Evolutionary conservation across 2,329 filamentous ascomycete species (phyloP), one percentile per base, ranked within the genome.

Genomic region (Ophiostoma ips): DNA sequence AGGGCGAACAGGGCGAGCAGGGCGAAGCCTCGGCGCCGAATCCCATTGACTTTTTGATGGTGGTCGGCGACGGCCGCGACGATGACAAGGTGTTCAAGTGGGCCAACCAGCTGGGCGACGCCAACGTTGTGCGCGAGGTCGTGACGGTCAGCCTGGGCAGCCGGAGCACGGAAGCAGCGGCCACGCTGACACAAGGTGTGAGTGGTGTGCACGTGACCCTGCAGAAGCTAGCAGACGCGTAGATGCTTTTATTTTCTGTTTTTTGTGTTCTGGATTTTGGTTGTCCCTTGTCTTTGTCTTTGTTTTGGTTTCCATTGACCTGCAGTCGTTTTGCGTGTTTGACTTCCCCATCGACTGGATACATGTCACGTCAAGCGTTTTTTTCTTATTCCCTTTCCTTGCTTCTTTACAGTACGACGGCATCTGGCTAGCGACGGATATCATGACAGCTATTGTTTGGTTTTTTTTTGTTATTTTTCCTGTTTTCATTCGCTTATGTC

Each of bases 11-110:
- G 57, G 1, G 53, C 62, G 0, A 60, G 66, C 21, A 37, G 2
- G 28, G 13, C 37, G 21, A 12, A 34, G 15, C n/a, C 37, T 61
- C 54, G 61, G 58, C 28, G 8, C 28, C 38, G 5, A 9, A 3
- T n/a, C 62, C 72, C 0, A 76, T 87, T 1, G 87, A 95, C 62
- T 96, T 95, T 64, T 66, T 96, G 51, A 79, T 95, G 68, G 85
- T 95, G 7, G 78, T 89, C 33, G 90, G 90, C 35, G 89, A 95
- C 60, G 87, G 89, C 38, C 81, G 90, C 31, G 90, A 95, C 58
- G 92, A 96, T 57, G 90, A 96, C 62, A 84, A 87, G 58, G 84
- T 95, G 18, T 96, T 95, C 69, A 82, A 82, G 55, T 96, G 92
- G 90, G 92, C 90, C 16, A 95, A 95, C 66, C 73, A 78, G 46